Conservation (phyloP, 2,329 filamentous ascomycete species). For the Cadophora sp. region DNA sequence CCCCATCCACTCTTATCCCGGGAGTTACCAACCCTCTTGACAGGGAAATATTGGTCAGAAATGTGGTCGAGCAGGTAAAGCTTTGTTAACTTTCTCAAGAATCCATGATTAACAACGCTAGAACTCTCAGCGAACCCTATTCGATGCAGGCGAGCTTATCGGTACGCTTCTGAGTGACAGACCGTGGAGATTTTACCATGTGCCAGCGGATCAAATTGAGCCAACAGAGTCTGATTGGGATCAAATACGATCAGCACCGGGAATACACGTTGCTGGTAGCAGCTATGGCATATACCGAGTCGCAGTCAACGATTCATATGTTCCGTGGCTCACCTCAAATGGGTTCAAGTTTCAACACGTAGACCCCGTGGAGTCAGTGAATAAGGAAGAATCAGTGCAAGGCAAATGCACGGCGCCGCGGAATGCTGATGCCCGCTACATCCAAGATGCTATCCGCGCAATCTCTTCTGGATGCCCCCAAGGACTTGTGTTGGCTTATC, state of each 20-base stretch:
- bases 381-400: conserved; percentile 10
- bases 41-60: conserved; percentile 1
- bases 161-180: conserved; percentile 10
- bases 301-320: conserved; percentile 14
- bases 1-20: too few relatives aligned
- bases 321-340: conserved; percentile 13
- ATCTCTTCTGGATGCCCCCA: conserved; percentile 1
- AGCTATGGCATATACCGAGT: conserved; percentile 12
- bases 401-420: conserved; percentile 7
- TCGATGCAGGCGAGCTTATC: conserved; percentile 1
- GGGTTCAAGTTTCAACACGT: conserved; percentile 9
- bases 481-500: conserved; percentile 18
- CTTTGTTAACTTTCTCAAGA: conserved; percentile 12
- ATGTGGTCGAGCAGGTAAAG: conserved; percentile 1
- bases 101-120: conserved; percentile 11
- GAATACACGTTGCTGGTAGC: conserved; percentile 16
- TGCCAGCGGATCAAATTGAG: conserved; percentile 16
- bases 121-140: conserved; percentile 13
- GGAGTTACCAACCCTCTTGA: background rate
- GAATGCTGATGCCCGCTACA: conserved; percentile 14
- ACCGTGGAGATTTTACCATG: conserved; percentile 4
- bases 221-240: background rate
- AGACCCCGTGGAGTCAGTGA: background rate
- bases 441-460: conserved; percentile 14
- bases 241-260: conserved; percentile 18